Conservation (phyloP, 176 grass and related monocot genomes). For the Guadua angustifolia region DNA sequence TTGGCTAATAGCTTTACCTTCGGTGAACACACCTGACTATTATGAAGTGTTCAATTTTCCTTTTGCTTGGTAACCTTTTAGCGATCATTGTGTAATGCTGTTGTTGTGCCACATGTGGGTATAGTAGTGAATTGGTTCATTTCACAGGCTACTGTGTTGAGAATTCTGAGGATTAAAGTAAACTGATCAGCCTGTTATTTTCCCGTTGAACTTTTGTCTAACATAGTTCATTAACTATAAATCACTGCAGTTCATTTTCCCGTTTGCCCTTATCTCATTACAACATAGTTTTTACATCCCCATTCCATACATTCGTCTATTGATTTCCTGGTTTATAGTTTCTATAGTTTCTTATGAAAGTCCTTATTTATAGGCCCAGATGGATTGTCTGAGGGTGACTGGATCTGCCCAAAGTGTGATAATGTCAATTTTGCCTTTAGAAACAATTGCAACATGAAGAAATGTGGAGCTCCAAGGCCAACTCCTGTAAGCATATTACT, state of each 20-base stretch:
- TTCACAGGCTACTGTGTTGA: neutral
- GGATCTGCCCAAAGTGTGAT: conserved; percentile 86
- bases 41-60: neutral
- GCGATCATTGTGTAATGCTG: neutral
- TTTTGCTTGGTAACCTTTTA: neutral
- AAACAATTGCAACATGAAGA: conserved; percentile 97
- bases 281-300: neutral
- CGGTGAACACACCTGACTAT: neutral
- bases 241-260: neutral
- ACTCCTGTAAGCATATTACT: conserved; percentile 51
- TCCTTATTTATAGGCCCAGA: conserved; percentile 68
- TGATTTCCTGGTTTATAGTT: conserved; percentile 13
- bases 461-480: conserved; percentile 83
- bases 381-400: conserved; percentile 85
- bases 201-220: neutral
- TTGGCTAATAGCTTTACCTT: conserved; percentile 10
- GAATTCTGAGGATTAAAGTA: neutral
- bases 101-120: neutral
- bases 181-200: neutral
- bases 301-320: neutral
- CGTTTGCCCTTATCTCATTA: neutral
- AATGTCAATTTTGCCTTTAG: conserved; percentile 93
- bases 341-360: conserved; percentile 28
- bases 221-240: neutral
- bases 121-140: conserved; percentile 12